These are phyloP conservation scores for Melaleuca alternifolia DNA, from an alignment of 345 rosid genomes.

Conservation along the genomic window DNA sequence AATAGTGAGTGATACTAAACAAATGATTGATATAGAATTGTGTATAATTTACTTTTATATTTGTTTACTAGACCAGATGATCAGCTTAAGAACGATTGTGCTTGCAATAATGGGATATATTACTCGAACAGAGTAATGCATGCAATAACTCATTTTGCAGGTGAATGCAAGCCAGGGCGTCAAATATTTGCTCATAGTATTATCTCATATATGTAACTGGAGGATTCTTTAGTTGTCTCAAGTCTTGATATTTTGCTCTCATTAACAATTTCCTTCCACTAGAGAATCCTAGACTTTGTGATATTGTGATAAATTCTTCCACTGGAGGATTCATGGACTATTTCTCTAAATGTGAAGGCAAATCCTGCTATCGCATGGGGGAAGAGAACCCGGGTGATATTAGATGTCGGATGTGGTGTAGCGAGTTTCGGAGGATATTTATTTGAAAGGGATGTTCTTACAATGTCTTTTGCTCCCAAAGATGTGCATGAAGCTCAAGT, in stretches of 20 bases:
- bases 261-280: not conserved
- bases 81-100: not conserved
- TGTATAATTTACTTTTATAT: not conserved
- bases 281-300: not conserved
- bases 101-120: not conserved
- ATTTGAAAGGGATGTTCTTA: slow-evolving; percentile 65
- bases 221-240: not conserved
- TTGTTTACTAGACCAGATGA: not conserved
- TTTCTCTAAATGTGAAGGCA: slow-evolving; percentile 24
- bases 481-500: slow-evolving; percentile 97
- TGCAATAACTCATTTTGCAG: not conserved
- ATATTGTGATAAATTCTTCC: not conserved
- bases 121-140: not conserved
- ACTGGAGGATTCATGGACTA: not conserved
- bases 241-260: not conserved
- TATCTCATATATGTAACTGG: not conserved
- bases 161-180: not conserved
- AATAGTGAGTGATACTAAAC: not conserved
- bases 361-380: slow-evolving; percentile 70
- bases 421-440: slow-evolving; percentile 93
- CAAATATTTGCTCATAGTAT: not conserved
- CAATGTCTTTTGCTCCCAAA: slow-evolving; percentile 92
- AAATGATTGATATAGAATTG: not conserved
- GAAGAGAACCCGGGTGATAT: slow-evolving; percentile 50
- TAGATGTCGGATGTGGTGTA: slow-evolving; percentile 93